Conservation (phyloP, 768 basidiomycete genomes). For the Suillus tomentosus region DNA sequence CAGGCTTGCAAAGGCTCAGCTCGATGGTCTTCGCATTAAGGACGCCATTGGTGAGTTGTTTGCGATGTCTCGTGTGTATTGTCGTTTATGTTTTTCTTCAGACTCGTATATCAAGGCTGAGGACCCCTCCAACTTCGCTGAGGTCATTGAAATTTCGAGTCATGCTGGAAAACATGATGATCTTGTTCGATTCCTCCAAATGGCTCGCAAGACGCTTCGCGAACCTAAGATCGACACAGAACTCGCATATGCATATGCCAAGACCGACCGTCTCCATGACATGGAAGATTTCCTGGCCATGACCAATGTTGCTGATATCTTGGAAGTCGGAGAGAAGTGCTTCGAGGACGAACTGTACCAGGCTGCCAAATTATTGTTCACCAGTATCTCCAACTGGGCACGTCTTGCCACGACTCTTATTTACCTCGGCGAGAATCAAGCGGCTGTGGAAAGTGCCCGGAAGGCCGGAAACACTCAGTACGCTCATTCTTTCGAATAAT, state of each 20-base stretch:
- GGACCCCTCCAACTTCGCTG: constrained; percentile 90
- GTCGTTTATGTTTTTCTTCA: constrained; percentile 28
- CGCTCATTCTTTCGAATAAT: constrained; percentile 29
- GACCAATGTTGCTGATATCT: constrained; percentile 97
- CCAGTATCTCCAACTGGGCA: constrained; percentile 98
- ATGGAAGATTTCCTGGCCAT: constrained; percentile 99
- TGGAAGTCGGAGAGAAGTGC: constrained; percentile 98
- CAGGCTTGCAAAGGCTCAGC: constrained; percentile 95
- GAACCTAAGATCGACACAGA: constrained; percentile 99
- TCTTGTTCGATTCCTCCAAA: constrained; percentile 95
- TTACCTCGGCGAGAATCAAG: constrained; percentile 96
- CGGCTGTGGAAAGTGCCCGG: constrained; percentile 97
- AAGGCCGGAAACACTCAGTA: constrained; percentile 99
- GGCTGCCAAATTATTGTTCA: constrained; percentile 93
- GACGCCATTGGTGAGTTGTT: constrained; percentile 82
- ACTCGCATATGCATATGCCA: constrained; percentile 96
- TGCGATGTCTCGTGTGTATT: neutral
- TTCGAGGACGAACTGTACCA: constrained; percentile 98
- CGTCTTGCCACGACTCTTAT: constrained; percentile 97
- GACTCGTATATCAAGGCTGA: constrained; percentile 98
- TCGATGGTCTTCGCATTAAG: constrained; percentile 97
- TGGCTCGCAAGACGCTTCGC: constrained; percentile 95
- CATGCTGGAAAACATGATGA: constrained; percentile 93
- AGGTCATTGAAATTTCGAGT: constrained; percentile 95
- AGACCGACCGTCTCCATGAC: constrained; percentile 95